Evolutionary conservation across 805 yeast genomes (phyloP).

Genomic region (Kuraishia floccosa): DNA sequence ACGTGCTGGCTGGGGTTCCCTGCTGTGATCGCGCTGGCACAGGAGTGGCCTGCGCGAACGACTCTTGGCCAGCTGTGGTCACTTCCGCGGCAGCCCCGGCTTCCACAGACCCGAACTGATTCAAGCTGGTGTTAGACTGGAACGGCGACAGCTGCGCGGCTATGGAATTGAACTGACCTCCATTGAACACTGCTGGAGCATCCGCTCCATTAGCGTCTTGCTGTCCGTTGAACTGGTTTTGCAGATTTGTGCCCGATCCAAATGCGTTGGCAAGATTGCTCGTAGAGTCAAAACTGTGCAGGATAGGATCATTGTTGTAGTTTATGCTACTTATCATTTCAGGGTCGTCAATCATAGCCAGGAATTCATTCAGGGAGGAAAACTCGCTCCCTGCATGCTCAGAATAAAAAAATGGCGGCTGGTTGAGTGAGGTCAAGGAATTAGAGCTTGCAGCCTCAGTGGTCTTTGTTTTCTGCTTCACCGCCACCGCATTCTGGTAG

Average conservation of each 20-base stretch:
- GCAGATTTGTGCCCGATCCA: slow-evolving; percentile 9
- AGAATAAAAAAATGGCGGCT: slow-evolving; percentile 73
- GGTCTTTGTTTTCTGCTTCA: not conserved
- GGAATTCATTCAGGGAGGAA: slow-evolving; percentile 77
- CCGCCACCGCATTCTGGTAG: not conserved
- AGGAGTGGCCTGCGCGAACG: not conserved
- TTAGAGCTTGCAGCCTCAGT: not conserved
- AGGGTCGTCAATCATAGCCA: slow-evolving; percentile 85
- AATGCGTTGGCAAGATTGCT: slow-evolving; percentile 1
- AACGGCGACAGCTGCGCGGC: slow-evolving; percentile 1
- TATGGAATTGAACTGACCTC: not conserved
- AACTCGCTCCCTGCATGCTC: slow-evolving; percentile 93
- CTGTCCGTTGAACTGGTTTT: slow-evolving; percentile 3
- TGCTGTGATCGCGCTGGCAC: not conserved
- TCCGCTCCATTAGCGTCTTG: not conserved
- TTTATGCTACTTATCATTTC: slow-evolving; percentile 39
- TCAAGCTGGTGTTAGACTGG: slow-evolving; percentile 2
- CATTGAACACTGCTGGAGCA: not conserved
- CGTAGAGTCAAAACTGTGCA: slow-evolving; percentile 18
- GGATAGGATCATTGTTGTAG: slow-evolving; percentile 21
- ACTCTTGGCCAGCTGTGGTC: not conserved
- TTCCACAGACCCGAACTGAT: not conserved
- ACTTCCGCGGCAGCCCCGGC: slow-evolving; percentile 1
- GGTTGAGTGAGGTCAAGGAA: slow-evolving; percentile 20
- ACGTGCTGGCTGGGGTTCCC: slow-evolving; percentile 3